A percentile compares a stretch with the other conserved stretches of the same genome.
phyloP scores from a whole-genome alignment of 73 alveolate species.

The Paramecium caudatum region DNA sequence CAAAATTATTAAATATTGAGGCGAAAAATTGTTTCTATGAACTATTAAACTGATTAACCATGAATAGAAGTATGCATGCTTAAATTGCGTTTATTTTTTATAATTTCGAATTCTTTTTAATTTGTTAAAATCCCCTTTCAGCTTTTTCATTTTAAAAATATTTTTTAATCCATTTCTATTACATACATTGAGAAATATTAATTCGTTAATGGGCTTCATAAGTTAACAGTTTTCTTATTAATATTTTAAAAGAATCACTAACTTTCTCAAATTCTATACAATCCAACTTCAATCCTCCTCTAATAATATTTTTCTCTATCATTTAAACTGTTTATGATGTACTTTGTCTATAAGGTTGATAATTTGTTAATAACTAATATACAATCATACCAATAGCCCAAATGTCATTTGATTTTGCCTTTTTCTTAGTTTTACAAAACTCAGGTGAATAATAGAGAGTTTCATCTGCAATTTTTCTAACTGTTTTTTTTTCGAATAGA shows the following conservation, averaged over 20 bases:
- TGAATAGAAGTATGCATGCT: slow-evolving; percentile 9
- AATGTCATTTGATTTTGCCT: background rate
- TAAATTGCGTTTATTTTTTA: background rate
- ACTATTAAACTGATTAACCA: background rate
- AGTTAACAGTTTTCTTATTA: background rate
- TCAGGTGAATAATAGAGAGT: slow-evolving; percentile 21
- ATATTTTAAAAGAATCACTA: background rate
- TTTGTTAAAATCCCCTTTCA: background rate
- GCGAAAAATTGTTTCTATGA: background rate
- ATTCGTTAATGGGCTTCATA: background rate
- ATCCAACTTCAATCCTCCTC: slow-evolving; percentile 32
- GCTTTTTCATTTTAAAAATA: background rate
- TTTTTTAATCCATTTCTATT: background rate
- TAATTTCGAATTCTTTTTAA: background rate
- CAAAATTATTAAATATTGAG: background rate
- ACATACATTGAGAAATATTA: background rate
- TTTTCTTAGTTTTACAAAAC: background rate
- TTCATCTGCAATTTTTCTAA: background rate
- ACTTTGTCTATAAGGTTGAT: background rate
- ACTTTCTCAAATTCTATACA: background rate
- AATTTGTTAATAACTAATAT: background rate
- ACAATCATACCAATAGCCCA: slow-evolving; percentile 61
- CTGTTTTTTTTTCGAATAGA: background rate
- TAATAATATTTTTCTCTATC: background rate
- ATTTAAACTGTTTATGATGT: background rate